Conservation (phyloP, 345 rosid genomes). For the Hirschfeldia incana region DNA sequence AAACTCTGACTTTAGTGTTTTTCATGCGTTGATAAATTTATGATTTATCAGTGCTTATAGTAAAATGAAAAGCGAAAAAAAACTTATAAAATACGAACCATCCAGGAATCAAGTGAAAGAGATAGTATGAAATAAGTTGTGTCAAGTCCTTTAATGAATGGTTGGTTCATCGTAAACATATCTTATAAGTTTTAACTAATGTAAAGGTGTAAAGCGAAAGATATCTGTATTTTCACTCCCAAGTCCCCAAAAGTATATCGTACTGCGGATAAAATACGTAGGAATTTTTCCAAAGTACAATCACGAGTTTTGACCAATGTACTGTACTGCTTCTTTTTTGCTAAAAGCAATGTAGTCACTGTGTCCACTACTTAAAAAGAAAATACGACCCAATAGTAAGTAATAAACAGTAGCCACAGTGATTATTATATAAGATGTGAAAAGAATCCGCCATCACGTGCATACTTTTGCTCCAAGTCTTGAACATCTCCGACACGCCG, state of each 20-base stretch:
- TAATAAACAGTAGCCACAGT: background rate
- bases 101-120: too few relatives aligned
- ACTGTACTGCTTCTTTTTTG: background rate
- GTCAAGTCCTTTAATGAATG: conserved; percentile 4
- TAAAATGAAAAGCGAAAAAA: too few relatives aligned
- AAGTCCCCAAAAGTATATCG: background rate
- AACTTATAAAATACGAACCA: too few relatives aligned
- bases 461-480: conserved; percentile 24
- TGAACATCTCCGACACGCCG: conserved; percentile 29
- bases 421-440: background rate
- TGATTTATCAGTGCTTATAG: too few relatives aligned
- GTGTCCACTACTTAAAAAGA: background rate
- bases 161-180: background rate
- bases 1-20: too few relatives aligned
- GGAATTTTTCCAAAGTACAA: conserved; percentile 2
- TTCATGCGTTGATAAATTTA: too few relatives aligned
- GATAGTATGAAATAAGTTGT: background rate
- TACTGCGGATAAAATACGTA: background rate
- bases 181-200: background rate
- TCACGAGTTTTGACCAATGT: background rate
- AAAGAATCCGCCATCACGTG: conserved; percentile 29
- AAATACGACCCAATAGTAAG: conserved; percentile 11
- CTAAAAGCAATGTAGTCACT: background rate
- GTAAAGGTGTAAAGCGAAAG: background rate
- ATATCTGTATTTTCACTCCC: background rate